Conservation (phyloP, 805 yeast species). For the Cyberlindnera lachancei region DNA sequence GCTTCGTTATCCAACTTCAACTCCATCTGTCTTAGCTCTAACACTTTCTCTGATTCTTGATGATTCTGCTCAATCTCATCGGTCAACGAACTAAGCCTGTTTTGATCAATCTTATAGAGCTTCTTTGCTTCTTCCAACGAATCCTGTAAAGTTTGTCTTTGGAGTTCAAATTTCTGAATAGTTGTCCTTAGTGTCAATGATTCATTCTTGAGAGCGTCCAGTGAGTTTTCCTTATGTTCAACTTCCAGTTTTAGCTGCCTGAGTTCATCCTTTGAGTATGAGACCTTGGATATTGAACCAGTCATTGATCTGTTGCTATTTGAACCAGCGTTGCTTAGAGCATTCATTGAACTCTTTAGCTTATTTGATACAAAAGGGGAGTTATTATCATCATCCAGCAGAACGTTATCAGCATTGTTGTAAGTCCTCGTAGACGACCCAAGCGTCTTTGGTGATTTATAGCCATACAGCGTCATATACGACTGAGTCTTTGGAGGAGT, state of each 20-base stretch:
- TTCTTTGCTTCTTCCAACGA: slow-evolving; percentile 11
- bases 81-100: slow-evolving; percentile 24
- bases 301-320: no score
- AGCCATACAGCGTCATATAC: slow-evolving; percentile 8
- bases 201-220: slow-evolving; percentile 14
- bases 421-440: no score
- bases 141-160: slow-evolving; percentile 26
- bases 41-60: slow-evolving; percentile 18
- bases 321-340: no score
- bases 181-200: slow-evolving; percentile 30
- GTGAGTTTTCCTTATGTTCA: slow-evolving; percentile 15
- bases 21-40: slow-evolving; percentile 27
- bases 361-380: no score
- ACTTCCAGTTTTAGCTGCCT: slow-evolving; percentile 8
- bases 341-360: no score
- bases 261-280: slow-evolving; percentile 4
- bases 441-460: slow-evolving; percentile 7
- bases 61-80: slow-evolving; percentile 21
- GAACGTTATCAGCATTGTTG: no score
- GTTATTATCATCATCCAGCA: no score
- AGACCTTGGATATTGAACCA: background rate
- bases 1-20: slow-evolving; percentile 29
- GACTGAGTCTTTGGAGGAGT: slow-evolving; percentile 18
- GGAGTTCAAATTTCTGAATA: slow-evolving; percentile 30
- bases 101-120: slow-evolving; percentile 23